Evolutionary conservation across 805 yeast genomes (phyloP), one percentile per base, ranked within the genome.

Genomic region (Pichia eremophila): DNA sequence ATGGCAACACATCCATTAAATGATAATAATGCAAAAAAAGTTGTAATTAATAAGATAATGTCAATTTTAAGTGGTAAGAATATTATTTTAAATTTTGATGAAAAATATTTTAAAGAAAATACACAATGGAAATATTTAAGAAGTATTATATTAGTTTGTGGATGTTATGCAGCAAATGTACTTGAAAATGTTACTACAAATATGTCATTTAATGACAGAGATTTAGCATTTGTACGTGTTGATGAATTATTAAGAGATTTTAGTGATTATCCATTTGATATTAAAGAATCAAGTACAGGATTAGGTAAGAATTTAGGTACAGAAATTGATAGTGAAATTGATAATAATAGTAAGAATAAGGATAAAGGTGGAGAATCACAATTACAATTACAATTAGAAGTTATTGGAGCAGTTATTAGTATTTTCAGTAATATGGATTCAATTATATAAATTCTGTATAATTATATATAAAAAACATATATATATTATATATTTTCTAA

Each of bases 1-100:
- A 93, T 93, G 97, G 96, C 99, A 31, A 93, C 99, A 9, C 99
- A 95, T 66, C 99, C 99, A 8, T 78, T 93, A 14, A 83, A 90
- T 32, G 99, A 93, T 65, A 75, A 83, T 40, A 70, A 79, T 54
- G 81, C 95, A 44, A 93, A 93, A 67, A 95, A 87, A 55, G 80
- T 81, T 47, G 76, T 93, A 48, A 80, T 81, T 48, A 74, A 79
- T 50, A 77, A 97, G 57, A 78, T 88, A 28, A 69, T 89, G 52
- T 74, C 76, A 41, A 62, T 88, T 44, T 72, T 93, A 56, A 79
- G 87, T 8, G 72, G 83, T 35, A 80, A 95, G 67, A 85, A 83
- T 45, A 75, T 84, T 55, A 74, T 72, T 49, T 60, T 82, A 31
- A 71, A 68, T 40, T 70, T 69, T 54, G 71, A 79, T 36, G 75